These are phyloP conservation scores for Scalesia atractyloides DNA, from an alignment of 129 eudicot species.

Conservation along the genomic window DNA sequence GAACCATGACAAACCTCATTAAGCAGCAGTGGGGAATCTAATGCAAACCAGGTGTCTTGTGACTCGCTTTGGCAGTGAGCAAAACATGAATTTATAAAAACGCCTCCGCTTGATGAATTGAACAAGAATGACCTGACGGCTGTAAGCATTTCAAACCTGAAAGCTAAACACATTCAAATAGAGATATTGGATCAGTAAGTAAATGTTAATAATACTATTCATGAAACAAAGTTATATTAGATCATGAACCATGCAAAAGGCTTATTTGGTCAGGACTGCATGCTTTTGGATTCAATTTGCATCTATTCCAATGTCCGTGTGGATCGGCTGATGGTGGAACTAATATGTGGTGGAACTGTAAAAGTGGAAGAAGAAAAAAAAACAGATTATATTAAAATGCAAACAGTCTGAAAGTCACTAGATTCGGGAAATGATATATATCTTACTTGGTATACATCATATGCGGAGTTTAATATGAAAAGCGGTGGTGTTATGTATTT, in stretches of 20 bases:
- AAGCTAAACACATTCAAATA: slow-evolving; percentile 46
- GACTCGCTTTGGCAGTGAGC: slow-evolving; percentile 97
- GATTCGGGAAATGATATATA: neutral
- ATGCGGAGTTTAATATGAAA: slow-evolving; percentile 87
- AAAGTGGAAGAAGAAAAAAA: neutral
- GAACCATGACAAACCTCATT: slow-evolving; percentile 52
- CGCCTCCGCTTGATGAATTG: slow-evolving; percentile 66
- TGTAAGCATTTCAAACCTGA: slow-evolving; percentile 72
- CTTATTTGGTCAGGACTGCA: slow-evolving; percentile 58
- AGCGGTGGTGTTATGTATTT: slow-evolving; percentile 69
- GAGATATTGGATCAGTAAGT: slow-evolving; percentile 9
- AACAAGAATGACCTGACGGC: slow-evolving; percentile 53
- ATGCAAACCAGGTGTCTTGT: slow-evolving; percentile 86
- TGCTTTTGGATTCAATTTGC: slow-evolving; percentile 62
- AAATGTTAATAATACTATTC: slow-evolving; percentile 5
- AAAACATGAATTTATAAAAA: slow-evolving; percentile 89
- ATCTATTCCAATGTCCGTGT: slow-evolving; percentile 65
- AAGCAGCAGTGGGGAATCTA: slow-evolving; percentile 73
- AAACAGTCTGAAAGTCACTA: neutral
- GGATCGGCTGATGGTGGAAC: slow-evolving; percentile 94
- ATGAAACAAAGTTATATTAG: neutral
- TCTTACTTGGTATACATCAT: slow-evolving; percentile 92
- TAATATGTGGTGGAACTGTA: slow-evolving; percentile 78
- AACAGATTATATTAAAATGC: neutral
- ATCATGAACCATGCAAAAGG: slow-evolving; percentile 64